Evolutionary conservation across 2,329 filamentous ascomycete genomes (phyloP).

Genomic region (Trichoderma citrinoviride): DNA sequence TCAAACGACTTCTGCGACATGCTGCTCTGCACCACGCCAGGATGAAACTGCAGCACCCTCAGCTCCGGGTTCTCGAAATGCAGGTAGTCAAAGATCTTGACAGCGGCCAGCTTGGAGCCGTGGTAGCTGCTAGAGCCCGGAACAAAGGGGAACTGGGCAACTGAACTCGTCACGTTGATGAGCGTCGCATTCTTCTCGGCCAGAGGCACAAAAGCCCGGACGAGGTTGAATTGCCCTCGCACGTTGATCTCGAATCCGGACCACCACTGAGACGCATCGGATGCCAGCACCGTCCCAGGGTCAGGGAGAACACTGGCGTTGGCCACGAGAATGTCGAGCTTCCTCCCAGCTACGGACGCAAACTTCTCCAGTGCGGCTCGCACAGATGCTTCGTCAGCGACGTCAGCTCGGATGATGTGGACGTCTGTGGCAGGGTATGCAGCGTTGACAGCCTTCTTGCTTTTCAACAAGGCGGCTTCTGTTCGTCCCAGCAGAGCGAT

Average conservation of each 20-base stretch:
- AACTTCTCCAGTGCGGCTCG: constrained; percentile 24
- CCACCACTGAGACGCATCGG: constrained; percentile 30
- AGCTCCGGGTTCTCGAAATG: constrained; percentile 40
- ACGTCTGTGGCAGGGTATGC: constrained; percentile 48
- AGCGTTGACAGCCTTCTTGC: constrained; percentile 44
- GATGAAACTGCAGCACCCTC: constrained; percentile 43
- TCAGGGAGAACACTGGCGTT: constrained; percentile 32
- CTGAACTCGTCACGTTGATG: constrained; percentile 28
- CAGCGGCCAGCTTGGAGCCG: constrained; percentile 42
- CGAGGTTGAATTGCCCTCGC: constrained; percentile 32
- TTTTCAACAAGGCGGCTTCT: constrained; percentile 32
- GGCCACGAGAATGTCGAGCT: constrained; percentile 39
- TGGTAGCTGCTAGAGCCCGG: constrained; percentile 38
- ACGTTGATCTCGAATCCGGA: constrained; percentile 32
- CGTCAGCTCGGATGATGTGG: constrained; percentile 33
- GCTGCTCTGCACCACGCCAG: constrained; percentile 39
- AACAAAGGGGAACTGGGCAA: constrained; percentile 29
- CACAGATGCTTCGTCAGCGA: constrained; percentile 31
- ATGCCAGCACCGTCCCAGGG: constrained; percentile 19
- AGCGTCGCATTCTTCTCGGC: constrained; percentile 30
- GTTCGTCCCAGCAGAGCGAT: constrained; percentile 44
- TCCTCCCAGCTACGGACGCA: constrained; percentile 28
- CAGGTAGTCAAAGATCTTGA: constrained; percentile 41
- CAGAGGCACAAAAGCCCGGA: constrained; percentile 30
- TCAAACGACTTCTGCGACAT: constrained; percentile 27